Conservation (phyloP, 768 basidiomycete species). For the Trametes elegans region DNA sequence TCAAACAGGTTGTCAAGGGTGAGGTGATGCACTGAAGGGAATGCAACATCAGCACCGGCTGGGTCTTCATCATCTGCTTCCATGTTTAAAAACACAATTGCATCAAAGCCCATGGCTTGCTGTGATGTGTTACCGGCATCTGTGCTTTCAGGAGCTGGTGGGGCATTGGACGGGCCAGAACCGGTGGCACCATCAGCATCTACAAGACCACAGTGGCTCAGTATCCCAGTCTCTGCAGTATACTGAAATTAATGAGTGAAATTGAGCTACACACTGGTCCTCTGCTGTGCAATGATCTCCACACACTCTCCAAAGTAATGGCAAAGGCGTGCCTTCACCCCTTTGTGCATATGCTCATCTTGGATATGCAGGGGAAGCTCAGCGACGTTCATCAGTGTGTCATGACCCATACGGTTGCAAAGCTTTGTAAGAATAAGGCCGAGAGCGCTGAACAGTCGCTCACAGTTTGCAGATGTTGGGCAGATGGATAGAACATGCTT, state of each 20-base stretch:
- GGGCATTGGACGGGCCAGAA: neutral
- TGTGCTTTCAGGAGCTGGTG: neutral
- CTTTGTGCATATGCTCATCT: neutral
- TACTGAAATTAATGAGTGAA: neutral
- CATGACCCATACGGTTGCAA: neutral
- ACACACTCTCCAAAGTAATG: neutral
- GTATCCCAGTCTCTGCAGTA: neutral
- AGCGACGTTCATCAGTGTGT: conserved; percentile 1
- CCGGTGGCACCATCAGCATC: neutral
- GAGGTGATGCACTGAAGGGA: neutral
- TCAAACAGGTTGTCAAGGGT: neutral
- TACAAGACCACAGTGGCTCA: neutral
- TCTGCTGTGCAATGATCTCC: neutral
- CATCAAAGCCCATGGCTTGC: neutral
- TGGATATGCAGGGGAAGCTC: neutral
- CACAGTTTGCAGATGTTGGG: neutral
- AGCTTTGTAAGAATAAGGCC: neutral
- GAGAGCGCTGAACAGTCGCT: neutral
- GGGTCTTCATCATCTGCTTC: neutral
- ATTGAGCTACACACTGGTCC: neutral
- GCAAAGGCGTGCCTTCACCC: neutral
- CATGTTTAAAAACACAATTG: neutral
- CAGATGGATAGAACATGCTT: neutral
- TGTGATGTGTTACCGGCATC: neutral
- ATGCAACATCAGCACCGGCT: neutral